Conservation (phyloP, 1,284 basidiomycete genomes). For the Xerocomus nothofagi region DNA sequence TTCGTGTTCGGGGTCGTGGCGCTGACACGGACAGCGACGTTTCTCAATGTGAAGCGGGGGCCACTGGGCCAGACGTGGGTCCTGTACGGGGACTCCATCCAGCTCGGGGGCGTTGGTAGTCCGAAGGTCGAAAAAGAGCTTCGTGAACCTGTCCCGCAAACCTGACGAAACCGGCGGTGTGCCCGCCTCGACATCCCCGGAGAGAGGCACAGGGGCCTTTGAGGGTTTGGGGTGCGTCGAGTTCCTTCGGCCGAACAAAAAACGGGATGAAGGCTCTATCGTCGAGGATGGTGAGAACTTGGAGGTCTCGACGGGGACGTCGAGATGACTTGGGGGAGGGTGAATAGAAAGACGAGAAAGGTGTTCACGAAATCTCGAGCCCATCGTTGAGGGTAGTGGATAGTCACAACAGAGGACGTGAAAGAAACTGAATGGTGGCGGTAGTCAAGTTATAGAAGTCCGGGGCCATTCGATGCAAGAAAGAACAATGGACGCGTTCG, state of each 20-base stretch:
- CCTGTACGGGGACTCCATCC: conserved; percentile 33
- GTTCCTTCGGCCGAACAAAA: conserved; percentile 18
- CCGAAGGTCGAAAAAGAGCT: conserved; percentile 39
- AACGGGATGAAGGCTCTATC: conserved; percentile 21
- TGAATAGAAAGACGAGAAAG: conserved; percentile 37
- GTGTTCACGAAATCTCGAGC: conserved; percentile 38
- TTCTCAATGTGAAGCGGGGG: conserved; percentile 43
- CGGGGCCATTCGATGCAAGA: not conserved
- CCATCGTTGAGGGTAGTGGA: conserved; percentile 8
- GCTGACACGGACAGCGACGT: conserved; percentile 32
- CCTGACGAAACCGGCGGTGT: conserved; percentile 11
- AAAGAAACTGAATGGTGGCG: conserved; percentile 13
- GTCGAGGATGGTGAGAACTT: conserved; percentile 41
- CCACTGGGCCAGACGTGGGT: conserved; percentile 36
- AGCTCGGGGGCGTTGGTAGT: conserved; percentile 28
- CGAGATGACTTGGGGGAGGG: conserved; percentile 9
- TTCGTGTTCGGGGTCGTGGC: conserved; percentile 26
- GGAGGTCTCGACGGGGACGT: conserved; percentile 27
- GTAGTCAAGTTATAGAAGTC: conserved; percentile 4
- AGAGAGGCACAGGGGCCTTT: not conserved
- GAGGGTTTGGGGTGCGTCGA: conserved; percentile 16
- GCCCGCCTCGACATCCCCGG: conserved; percentile 34
- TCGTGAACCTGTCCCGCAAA: conserved; percentile 38
- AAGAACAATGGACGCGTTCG: conserved; percentile 25
- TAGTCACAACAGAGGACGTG: not conserved